These are phyloP conservation scores for Ustilago hordei DNA, from an alignment of 1,284 basidiomycete genomes.

Conservation along the genomic window DNA sequence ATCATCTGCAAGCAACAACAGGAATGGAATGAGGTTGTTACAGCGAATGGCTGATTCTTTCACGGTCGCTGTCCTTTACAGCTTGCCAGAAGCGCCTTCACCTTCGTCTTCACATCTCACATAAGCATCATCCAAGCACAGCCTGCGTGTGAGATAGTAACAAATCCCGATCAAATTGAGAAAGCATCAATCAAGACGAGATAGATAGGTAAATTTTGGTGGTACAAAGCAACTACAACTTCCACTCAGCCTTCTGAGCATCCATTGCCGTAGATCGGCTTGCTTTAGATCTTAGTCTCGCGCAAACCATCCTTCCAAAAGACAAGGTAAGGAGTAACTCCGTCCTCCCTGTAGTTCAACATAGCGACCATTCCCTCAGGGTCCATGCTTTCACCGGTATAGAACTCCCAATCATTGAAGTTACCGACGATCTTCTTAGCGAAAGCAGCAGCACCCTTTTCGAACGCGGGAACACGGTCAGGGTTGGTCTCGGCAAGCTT, in stretches of 20 bases:
- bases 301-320: constrained; percentile 70
- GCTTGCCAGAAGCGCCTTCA: too few species aligned
- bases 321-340: constrained; percentile 76
- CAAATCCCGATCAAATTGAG: not conserved
- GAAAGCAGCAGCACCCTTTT: constrained; percentile 78
- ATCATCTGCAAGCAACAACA: too few species aligned
- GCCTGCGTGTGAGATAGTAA: not conserved
- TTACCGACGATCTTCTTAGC: constrained; percentile 81
- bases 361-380: constrained; percentile 70
- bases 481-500: constrained; percentile 73
- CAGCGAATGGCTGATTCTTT: too few species aligned
- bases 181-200: not conserved
- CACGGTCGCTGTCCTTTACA: too few species aligned
- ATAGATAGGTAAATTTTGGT: constrained; percentile 1
- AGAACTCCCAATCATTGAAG: constrained; percentile 91
- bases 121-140: too few species aligned
- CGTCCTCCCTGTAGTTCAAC: constrained; percentile 73
- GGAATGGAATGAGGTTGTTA: too few species aligned
- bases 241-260: not conserved
- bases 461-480: constrained; percentile 82
- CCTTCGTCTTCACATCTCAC: too few species aligned
- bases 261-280: too few species aligned
- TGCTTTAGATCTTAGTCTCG: constrained; percentile 66
- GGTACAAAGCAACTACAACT: constrained; percentile 3
- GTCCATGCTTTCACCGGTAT: constrained; percentile 79